A percentile compares a stretch with the other conserved stretches of the same genome.
These are phyloP conservation scores for Carex littledalei DNA, from an alignment of 176 grass and related monocot genomes.

Conservation along the genomic window DNA sequence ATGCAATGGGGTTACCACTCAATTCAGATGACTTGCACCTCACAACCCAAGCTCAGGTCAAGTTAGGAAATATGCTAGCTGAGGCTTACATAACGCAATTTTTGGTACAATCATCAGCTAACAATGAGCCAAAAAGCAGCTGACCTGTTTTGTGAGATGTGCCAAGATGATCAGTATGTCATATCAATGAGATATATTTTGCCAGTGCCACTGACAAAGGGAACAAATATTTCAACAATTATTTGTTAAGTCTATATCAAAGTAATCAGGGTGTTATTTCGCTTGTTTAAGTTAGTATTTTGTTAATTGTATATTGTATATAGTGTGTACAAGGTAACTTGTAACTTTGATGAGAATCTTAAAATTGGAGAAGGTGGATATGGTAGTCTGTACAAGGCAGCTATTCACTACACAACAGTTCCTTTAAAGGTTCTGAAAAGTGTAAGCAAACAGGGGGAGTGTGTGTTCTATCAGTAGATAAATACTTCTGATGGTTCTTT, in stretches of 20 bases:
- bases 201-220: not conserved
- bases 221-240: not conserved
- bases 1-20: conserved; percentile 58
- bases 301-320: not conserved
- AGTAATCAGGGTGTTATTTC: not conserved
- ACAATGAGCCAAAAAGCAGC: not conserved
- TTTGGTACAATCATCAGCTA: not conserved
- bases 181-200: not conserved
- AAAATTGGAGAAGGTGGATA: conserved; percentile 30
- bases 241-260: not conserved
- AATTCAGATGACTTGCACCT: conserved; percentile 78
- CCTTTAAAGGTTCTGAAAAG: conserved; percentile 16
- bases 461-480: conserved; percentile 16
- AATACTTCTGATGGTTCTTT: no score
- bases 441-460: not conserved
- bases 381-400: conserved; percentile 17
- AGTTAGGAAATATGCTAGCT: conserved; percentile 75
- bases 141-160: not conserved
- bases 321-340: not conserved
- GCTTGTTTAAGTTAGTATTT: not conserved
- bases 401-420: conserved; percentile 19
- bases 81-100: conserved; percentile 54
- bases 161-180: not conserved
- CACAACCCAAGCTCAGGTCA: conserved; percentile 62
- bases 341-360: conserved; percentile 14